These are phyloP conservation scores for Sergeia podlipaevii DNA, from an alignment of 208 protist species.

Conservation along the genomic window DNA sequence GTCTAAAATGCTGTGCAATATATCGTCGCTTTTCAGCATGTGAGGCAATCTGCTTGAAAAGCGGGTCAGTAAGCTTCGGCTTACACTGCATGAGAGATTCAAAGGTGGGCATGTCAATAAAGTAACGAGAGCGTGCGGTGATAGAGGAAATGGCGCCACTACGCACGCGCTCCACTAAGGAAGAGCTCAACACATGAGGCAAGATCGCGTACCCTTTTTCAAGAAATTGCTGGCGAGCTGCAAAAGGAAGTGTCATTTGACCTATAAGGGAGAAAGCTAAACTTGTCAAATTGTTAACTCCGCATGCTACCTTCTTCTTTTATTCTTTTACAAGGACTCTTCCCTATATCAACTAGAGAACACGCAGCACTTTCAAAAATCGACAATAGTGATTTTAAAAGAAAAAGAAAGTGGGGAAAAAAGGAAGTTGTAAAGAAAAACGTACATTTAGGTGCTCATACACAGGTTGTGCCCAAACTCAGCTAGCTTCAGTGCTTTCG, in stretches of 20 bases:
- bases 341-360: too few species aligned
- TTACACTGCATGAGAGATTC: slow-evolving; percentile 53
- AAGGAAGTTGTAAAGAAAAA: too few species aligned
- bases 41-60: slow-evolving; percentile 38
- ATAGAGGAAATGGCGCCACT: slow-evolving; percentile 36
- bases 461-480: too few species aligned
- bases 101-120: slow-evolving; percentile 64
- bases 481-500: too few species aligned
- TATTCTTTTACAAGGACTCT: too few species aligned
- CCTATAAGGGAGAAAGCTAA: neutral
- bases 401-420: too few species aligned
- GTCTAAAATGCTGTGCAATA: slow-evolving; percentile 44
- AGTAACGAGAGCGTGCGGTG: slow-evolving; percentile 39
- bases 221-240: slow-evolving; percentile 69
- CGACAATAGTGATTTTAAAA: too few species aligned
- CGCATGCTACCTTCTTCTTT: neutral
- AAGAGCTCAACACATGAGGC: slow-evolving; percentile 25
- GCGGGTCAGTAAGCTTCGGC: slow-evolving; percentile 39
- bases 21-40: slow-evolving; percentile 57
- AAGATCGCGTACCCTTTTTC: slow-evolving; percentile 78
- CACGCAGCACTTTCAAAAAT: too few species aligned
- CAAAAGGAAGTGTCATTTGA: slow-evolving; percentile 39
- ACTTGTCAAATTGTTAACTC: neutral
- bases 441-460: too few species aligned
- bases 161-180: slow-evolving; percentile 35